Base-by-base conservation (phyloP, 2,329 filamentous ascomycete species). In the Magnaporthiopsis incrustans region DNA sequence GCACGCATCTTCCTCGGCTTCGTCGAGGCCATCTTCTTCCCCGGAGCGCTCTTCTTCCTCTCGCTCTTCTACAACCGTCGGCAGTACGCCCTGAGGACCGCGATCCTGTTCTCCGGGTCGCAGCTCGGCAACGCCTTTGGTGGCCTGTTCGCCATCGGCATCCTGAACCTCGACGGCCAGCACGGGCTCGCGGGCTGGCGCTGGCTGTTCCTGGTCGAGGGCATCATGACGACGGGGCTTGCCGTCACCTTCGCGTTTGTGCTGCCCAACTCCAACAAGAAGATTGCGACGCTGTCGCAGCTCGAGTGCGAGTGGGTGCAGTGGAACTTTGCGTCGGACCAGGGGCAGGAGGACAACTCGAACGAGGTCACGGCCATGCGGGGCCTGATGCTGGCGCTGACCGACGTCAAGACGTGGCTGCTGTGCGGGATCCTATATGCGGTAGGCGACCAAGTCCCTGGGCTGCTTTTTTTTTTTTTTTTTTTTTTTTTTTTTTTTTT, bases 21-120 rank as follows among this genome's bases (percentile, higher is more conserved):
- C 57, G 76, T 82, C 7, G 83, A 85, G 68, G 84, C 84, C 0
- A 79, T 82, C 4, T 84, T 83, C 71, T 84, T 85, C 69, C 78
- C 78, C 0, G 79, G 77, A 0, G 75, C 74, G 0, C 69, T 79
- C 1, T 78, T 74, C 64, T 76, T 72, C 33, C 67, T 79, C 0
- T 76, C 74, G 0, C 67, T 73, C 1, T 80, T 76, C 69, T 80
- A 80, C 63, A 79, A 74, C 7, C 71, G 75, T 12, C 73, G 73
- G 64, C 64, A 78, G 66, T 71, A 75, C 2, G 72, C 71, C 4
- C 67, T 74, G 18, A 69, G 77, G 6, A 70, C 72, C 0, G 74
- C 74, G 3, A 69, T 76, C 12, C 68, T 77, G 0, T 76, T 72
- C 65, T 70, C 70, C 4, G 73, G 71, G 7, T 69, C 71, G 7